Conservation (phyloP, 208 protist species). For the Acanthamoeba lenticulata region DNA sequence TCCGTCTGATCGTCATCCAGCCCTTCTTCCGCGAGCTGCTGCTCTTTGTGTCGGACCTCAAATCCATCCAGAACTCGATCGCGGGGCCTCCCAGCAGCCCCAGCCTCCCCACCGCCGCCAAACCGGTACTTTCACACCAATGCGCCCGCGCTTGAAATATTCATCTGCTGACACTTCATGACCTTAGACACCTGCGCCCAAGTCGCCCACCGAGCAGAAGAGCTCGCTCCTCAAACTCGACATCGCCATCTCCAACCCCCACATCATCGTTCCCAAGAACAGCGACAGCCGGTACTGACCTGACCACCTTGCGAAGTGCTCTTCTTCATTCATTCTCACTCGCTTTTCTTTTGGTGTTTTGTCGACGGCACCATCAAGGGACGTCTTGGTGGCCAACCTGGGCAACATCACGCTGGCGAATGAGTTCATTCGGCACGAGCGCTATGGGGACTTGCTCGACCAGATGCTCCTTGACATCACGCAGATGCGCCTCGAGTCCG, state of each 20-base stretch:
- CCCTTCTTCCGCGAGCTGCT: constrained; percentile 60
- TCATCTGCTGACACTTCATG: neutral
- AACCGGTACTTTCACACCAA: neutral
- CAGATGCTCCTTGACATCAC: neutral
- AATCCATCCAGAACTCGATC: neutral
- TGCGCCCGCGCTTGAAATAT: neutral
- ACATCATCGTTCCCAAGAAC: constrained; percentile 49
- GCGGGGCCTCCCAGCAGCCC: neutral
- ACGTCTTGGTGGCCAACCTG: constrained; percentile 21
- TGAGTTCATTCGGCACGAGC: neutral
- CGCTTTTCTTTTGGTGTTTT: too few relatives aligned
- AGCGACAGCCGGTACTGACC: constrained; percentile 21
- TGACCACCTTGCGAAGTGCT: too few relatives aligned
- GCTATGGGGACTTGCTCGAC: neutral
- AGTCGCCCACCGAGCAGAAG: neutral
- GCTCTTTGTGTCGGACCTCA: constrained; percentile 33
- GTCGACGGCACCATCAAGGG: neutral
- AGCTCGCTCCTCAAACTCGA: constrained; percentile 40
- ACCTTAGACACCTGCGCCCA: neutral
- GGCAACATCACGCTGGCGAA: constrained; percentile 57
- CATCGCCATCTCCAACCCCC: constrained; percentile 52
- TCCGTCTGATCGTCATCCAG: constrained; percentile 35
- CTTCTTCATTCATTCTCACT: too few relatives aligned
- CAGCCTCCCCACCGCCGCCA: neutral
- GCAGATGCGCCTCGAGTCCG: constrained; percentile 23